Evolutionary conservation across 2,329 filamentous ascomycete genomes (phyloP).

Genomic region (Ceratocystis cubensis): DNA sequence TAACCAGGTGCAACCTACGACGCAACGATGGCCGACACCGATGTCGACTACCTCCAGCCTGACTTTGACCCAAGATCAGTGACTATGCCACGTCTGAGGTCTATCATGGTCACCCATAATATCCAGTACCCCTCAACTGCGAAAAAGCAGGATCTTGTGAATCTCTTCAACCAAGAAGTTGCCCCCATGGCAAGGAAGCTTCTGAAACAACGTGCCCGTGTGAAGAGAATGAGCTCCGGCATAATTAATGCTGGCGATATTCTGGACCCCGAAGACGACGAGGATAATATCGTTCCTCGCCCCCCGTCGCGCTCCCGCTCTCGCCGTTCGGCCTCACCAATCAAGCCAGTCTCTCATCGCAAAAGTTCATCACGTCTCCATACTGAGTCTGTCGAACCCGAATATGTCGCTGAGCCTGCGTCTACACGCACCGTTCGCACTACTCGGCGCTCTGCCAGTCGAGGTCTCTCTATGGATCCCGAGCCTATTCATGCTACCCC

Average conservation of each 20-base stretch:
- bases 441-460: conserved; percentile 17
- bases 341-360: conserved; percentile 32
- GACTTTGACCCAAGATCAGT: conserved; percentile 74
- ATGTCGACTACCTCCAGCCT: conserved; percentile 72
- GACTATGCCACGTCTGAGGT: conserved; percentile 78
- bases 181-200: conserved; percentile 67
- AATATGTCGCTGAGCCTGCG: conserved; percentile 7
- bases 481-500: conserved; percentile 35
- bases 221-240: conserved; percentile 75
- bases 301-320: conserved; percentile 31
- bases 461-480: conserved; percentile 34
- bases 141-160: conserved; percentile 80
- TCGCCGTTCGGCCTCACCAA: conserved; percentile 42
- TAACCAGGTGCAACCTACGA: no score
- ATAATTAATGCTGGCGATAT: conserved; percentile 49
- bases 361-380: conserved; percentile 34
- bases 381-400: conserved; percentile 29
- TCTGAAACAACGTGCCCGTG: conserved; percentile 59
- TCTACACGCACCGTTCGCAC: conserved; percentile 14
- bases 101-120: conserved; percentile 81
- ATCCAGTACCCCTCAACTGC: conserved; percentile 75
- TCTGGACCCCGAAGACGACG: conserved; percentile 48
- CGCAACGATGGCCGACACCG: conserved; percentile 47
- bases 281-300: conserved; percentile 43
- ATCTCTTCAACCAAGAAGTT: conserved; percentile 69